phyloP scores from a whole-genome alignment of 345 rosid genomes.

The Eucalyptus marginata region DNA sequence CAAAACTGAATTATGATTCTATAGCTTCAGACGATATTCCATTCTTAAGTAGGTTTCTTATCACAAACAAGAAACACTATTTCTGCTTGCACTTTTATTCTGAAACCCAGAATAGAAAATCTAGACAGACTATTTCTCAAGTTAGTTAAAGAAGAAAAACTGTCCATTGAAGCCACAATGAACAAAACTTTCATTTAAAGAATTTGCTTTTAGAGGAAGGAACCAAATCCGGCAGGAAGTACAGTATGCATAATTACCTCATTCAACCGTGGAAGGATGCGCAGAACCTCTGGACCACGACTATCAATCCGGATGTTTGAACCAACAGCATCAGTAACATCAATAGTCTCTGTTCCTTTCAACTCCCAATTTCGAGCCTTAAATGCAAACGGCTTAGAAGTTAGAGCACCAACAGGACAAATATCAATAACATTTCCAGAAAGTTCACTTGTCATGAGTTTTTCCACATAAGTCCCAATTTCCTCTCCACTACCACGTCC shows the following conservation, averaged over 20 bases:
- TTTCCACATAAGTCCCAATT: slow-evolving; percentile 97
- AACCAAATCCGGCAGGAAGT: not conserved
- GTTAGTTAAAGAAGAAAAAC: not conserved
- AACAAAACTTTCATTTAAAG: not conserved
- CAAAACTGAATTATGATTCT: not conserved
- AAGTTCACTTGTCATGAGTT: slow-evolving; percentile 98
- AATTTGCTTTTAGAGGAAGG: not conserved
- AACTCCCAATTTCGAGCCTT: slow-evolving; percentile 99
- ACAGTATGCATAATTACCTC: slow-evolving; percentile 37
- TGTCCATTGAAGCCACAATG: not conserved
- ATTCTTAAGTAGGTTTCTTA: not conserved
- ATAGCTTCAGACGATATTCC: not conserved
- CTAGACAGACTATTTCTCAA: not conserved
- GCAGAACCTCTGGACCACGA: slow-evolving; percentile 98
- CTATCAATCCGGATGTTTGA: slow-evolving; percentile 95
- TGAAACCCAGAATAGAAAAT: not conserved
- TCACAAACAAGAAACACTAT: not conserved
- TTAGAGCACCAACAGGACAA: slow-evolving; percentile 98
- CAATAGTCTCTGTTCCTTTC: slow-evolving; percentile 94
- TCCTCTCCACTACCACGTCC: slow-evolving; percentile 99
- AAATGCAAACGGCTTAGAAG: slow-evolving; percentile 97
- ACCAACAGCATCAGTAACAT: slow-evolving; percentile 94
- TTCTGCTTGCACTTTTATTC: not conserved
- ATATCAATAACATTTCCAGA: slow-evolving; percentile 98
- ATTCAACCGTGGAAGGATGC: slow-evolving; percentile 78